phyloP scores from a whole-genome alignment of 352 stramenopile genomes.

The Plasmopara viticola region DNA sequence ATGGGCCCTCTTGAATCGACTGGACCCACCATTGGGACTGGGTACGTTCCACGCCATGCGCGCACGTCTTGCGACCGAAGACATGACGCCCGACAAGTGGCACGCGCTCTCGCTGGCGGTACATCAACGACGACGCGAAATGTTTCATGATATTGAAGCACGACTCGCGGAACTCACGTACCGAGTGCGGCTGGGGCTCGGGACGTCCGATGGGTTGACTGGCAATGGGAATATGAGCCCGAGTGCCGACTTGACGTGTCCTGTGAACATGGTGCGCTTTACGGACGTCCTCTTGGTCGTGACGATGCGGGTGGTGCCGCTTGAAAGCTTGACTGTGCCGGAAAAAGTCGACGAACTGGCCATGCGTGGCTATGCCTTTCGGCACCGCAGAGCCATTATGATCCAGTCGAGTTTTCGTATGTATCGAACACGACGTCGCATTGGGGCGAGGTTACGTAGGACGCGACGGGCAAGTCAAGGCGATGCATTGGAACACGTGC shows the following conservation, averaged over 20 bases:
- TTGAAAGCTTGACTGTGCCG: conserved; percentile 67
- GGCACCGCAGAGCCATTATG: conserved; percentile 47
- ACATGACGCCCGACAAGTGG: conserved; percentile 27
- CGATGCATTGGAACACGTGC: conserved; percentile 2
- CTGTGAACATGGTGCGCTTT: conserved; percentile 67
- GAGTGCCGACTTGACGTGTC: conserved; percentile 22
- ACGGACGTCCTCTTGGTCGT: conserved; percentile 68
- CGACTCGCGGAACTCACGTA: conserved; percentile 60
- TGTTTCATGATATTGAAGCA: conserved; percentile 67
- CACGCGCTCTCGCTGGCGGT: conserved; percentile 23
- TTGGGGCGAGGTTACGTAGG: conserved; percentile 11
- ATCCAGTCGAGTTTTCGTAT: conserved; percentile 65
- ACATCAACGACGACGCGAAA: conserved; percentile 41
- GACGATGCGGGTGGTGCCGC: conserved; percentile 52
- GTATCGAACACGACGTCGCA: conserved; percentile 36
- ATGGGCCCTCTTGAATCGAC: conserved; percentile 41
- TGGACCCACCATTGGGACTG: conserved; percentile 54
- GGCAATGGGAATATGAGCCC: conserved; percentile 12
- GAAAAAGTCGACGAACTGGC: conserved; percentile 82
- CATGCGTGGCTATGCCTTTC: conserved; percentile 60
- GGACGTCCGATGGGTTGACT: conserved; percentile 36
- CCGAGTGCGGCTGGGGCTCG: conserved; percentile 53
- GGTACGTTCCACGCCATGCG: conserved; percentile 33
- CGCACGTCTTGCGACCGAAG: conserved; percentile 26
- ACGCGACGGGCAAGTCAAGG: conserved; percentile 6